Conservation (phyloP, 164 flowering plant genomes). For the Nelumbo lutea region DNA sequence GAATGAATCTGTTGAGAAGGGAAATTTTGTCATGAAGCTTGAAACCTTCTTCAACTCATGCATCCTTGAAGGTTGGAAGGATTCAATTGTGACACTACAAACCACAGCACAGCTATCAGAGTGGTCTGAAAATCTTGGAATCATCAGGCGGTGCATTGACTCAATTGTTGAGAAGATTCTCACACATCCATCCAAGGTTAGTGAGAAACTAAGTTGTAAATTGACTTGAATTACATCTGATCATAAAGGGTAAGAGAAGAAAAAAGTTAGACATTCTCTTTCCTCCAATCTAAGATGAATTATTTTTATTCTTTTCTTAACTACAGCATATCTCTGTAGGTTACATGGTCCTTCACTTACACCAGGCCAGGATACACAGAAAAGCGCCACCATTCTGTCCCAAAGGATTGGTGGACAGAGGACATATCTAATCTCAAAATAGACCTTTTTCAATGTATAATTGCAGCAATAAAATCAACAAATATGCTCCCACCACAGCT, state of each 20-base stretch:
- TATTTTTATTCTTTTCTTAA: neutral
- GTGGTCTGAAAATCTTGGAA: constrained; percentile 76
- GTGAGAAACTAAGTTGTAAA: neutral
- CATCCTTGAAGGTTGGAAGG: constrained; percentile 91
- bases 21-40: constrained; percentile 60
- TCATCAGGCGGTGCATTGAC: constrained; percentile 64
- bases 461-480: constrained; percentile 44
- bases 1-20: constrained; percentile 69
- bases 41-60: constrained; percentile 76
- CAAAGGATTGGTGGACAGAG: constrained; percentile 97
- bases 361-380: constrained; percentile 69
- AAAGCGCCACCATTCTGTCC: constrained; percentile 51
- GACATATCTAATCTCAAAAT: constrained; percentile 69
- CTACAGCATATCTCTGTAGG: constrained; percentile 33
- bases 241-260: neutral
- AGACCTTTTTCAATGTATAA: constrained; percentile 57
- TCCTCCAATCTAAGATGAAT: neutral
- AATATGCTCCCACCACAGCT: constrained; percentile 58
- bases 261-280: neutral
- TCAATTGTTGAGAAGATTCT: constrained; percentile 71
- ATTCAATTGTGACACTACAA: constrained; percentile 51
- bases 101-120: constrained; percentile 43
- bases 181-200: constrained; percentile 59
- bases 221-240: no score
- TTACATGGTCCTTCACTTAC: constrained; percentile 87